Evolutionary conservation across 179 eudicot genomes (phyloP), one percentile per base, ranked within the genome.

Genomic region (Pouteria campechiana): DNA sequence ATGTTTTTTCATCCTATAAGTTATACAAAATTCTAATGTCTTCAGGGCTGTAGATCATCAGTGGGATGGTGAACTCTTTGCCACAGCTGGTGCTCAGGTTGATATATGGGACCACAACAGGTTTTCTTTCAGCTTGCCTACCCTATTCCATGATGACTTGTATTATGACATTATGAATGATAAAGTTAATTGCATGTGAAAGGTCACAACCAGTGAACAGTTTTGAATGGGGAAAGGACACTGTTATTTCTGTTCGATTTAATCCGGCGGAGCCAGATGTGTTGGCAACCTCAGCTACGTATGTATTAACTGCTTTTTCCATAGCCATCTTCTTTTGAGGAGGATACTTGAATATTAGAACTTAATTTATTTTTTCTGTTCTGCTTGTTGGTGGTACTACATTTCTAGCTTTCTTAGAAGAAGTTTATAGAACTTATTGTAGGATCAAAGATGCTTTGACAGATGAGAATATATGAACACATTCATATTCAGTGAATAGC

Each of bases 91-190:
- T 54, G 94, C 98, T 58, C 95, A 78, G 67, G 74, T 90, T 34
- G 95, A 86, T 57, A 75, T 90, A 56, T 90, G 98, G 98, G 83
- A 90, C 65, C 94, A 79, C 55, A 81, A 79, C 70, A 86, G 98
- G 98, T 89, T 54, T 52, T 24, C 23, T 46, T 40, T 46, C 8
- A 31, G 19, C 35, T 34, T 12, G 0, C 17, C 50, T 58, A 25
- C 11, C 47, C 22, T 41, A n/a, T 22, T 17, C 1, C 29, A 29
- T 23, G 27, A 30, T 12, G 18, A 22, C 2, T 10, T 36, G 3
- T 22, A 31, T 14, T 20, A 0, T 46, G 11, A 16, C n/a, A 18
- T 7, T 7, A 37, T 4, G 4, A 28, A 40, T 55, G 27, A 2
- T 29, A 23, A n/a, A n/a, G 14, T 18, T 66, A 12, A 28, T 15